Evolutionary conservation across 176 grass and related monocot species (phyloP).

Genomic region (Raddia guianensis): DNA sequence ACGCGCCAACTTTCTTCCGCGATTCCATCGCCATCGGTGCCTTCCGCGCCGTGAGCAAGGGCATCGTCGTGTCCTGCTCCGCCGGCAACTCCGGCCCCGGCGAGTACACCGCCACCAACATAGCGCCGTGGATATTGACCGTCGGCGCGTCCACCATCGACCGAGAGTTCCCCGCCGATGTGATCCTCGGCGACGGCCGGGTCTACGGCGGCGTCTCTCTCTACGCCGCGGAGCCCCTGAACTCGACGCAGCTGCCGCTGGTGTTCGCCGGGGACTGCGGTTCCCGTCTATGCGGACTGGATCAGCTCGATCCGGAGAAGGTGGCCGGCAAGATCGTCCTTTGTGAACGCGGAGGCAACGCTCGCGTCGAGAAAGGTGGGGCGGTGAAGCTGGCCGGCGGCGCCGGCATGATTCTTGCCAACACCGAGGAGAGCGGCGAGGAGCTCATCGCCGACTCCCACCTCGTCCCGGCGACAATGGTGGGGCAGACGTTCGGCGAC

Average conservation of each 20-base stretch:
- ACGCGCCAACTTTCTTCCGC: constrained; percentile 49
- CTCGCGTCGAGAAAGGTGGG: constrained; percentile 68
- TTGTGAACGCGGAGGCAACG: constrained; percentile 66
- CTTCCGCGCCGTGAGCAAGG: constrained; percentile 64
- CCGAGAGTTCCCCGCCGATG: constrained; percentile 75
- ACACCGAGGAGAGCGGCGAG: constrained; percentile 72
- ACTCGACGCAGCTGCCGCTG: constrained; percentile 48
- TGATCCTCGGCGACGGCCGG: constrained; percentile 57
- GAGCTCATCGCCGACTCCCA: constrained; percentile 90
- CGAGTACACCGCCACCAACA: constrained; percentile 60
- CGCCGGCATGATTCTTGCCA: constrained; percentile 71
- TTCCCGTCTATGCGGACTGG: constrained; percentile 48
- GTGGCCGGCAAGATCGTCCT: constrained; percentile 80
- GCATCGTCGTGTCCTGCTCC: constrained; percentile 77
- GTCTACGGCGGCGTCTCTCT: constrained; percentile 63
- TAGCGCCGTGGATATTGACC: constrained; percentile 88
- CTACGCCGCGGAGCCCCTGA: constrained; percentile 57
- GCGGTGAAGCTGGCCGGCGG: constrained; percentile 68
- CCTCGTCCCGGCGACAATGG: constrained; percentile 82
- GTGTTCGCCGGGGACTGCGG: constrained; percentile 67
- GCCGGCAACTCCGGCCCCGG: constrained; percentile 77
- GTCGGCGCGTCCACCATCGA: constrained; percentile 76
- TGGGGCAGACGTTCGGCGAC: constrained; percentile 64
- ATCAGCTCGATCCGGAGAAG: constrained; percentile 50
- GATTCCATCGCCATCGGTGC: constrained; percentile 80